Evolutionary conservation across 1,284 basidiomycete species (phyloP).

Genomic region (Xerocomus amazonicus): DNA sequence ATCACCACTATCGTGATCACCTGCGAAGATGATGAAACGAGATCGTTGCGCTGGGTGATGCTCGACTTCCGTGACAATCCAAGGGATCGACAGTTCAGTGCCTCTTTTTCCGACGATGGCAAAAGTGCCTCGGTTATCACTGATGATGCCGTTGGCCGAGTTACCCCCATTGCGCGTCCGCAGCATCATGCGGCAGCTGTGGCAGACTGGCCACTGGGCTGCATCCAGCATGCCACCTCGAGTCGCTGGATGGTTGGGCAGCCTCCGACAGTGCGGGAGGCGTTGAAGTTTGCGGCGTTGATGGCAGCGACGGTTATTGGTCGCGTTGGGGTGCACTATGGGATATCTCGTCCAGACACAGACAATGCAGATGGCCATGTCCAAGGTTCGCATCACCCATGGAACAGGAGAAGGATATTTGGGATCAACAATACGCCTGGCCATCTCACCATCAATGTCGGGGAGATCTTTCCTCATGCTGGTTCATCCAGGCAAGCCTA

Average conservation of each 20-base stretch:
- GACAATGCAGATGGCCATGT: not conserved
- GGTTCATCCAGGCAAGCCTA: conserved; percentile 13
- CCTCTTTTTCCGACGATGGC: conserved; percentile 4
- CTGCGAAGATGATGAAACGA: conserved; percentile 28
- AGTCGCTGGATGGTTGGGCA: conserved; percentile 22
- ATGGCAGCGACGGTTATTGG: conserved; percentile 42
- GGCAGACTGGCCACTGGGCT: conserved; percentile 17
- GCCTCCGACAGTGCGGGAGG: conserved; percentile 44
- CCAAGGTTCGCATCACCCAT: conserved; percentile 9
- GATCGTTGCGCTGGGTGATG: conserved; percentile 31
- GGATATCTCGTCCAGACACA: conserved; percentile 21
- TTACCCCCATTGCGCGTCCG: conserved; percentile 48
- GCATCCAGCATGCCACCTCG: conserved; percentile 10
- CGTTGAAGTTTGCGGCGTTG: conserved; percentile 44
- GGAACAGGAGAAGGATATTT: conserved; percentile 21
- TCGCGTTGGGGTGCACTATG: conserved; percentile 29
- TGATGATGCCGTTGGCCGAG: conserved; percentile 42
- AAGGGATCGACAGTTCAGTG: conserved; percentile 33
- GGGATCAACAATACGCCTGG: conserved; percentile 1
- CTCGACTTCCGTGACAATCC: conserved; percentile 40
- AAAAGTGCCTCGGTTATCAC: conserved; percentile 41
- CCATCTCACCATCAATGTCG: not conserved
- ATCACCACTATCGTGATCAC: conserved; percentile 41
- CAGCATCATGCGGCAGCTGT: conserved; percentile 19
- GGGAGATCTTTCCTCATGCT: conserved; percentile 2